Evolutionary conservation across 2,329 filamentous ascomycete genomes (phyloP).

Genomic region (Tolypocladium paradoxum): DNA sequence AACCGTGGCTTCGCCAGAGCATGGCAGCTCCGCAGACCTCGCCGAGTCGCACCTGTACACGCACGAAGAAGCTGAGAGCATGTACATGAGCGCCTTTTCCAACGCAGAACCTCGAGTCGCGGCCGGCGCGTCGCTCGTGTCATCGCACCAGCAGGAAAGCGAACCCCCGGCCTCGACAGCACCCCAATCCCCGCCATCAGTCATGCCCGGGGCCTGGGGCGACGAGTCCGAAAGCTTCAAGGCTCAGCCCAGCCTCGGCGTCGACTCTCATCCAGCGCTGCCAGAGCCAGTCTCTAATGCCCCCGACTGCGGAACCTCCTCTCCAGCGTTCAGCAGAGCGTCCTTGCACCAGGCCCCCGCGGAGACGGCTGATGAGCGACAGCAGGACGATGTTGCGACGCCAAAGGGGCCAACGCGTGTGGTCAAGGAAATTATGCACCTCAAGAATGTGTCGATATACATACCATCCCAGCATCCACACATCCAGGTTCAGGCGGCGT

Average conservation of each 20-base stretch:
- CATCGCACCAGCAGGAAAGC: background rate
- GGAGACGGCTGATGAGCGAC: conserved; percentile 7
- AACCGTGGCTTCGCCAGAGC: background rate
- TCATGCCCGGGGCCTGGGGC: conserved; percentile 45
- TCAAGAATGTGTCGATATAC: conserved; percentile 42
- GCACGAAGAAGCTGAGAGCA: conserved; percentile 72
- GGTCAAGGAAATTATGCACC: conserved; percentile 42
- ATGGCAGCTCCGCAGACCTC: conserved; percentile 29
- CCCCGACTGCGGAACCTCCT: conserved; percentile 15
- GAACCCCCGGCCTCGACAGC: background rate
- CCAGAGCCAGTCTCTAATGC: conserved; percentile 1
- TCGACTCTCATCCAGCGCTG: background rate
- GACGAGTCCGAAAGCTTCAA: conserved; percentile 15
- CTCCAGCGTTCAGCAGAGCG: conserved; percentile 16
- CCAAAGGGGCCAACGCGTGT: conserved; percentile 43
- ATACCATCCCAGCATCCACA: conserved; percentile 39
- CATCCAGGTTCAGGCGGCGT: conserved; percentile 22
- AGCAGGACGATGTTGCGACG: conserved; percentile 32
- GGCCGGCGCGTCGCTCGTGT: background rate
- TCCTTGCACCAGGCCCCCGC: conserved; percentile 2
- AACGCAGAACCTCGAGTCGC: conserved; percentile 23
- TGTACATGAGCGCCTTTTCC: conserved; percentile 72
- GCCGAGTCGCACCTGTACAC: conserved; percentile 60
- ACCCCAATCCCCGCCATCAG: conserved; percentile 1
- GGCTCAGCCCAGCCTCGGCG: background rate